Conservation (phyloP, 1,284 basidiomycete species). For the Heterobasidion parviporum region DNA sequence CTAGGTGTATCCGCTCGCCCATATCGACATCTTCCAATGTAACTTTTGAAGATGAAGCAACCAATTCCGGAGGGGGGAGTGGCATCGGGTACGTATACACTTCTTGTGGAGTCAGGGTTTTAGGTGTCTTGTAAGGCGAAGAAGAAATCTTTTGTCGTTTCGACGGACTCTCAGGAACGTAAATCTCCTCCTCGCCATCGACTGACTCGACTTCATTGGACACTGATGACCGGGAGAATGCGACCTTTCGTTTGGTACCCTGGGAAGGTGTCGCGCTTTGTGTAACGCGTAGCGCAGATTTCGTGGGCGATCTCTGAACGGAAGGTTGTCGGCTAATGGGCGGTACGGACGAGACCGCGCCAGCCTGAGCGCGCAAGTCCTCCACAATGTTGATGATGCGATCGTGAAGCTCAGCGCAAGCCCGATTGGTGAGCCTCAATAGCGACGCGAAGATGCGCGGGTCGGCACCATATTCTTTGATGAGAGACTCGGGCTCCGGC, state of each 20-base stretch:
- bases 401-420: slow-evolving; percentile 4
- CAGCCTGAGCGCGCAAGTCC: slow-evolving; percentile 3
- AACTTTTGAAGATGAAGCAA: slow-evolving; percentile 4
- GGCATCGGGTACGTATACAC: slow-evolving; percentile 6
- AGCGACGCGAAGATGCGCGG: slow-evolving; percentile 2
- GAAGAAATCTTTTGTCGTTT: slow-evolving; percentile 5
- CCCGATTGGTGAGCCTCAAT: slow-evolving; percentile 2
- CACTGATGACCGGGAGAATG: slow-evolving; percentile 2
- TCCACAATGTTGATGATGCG: slow-evolving; percentile 4
- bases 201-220: neutral
- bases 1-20: neutral
- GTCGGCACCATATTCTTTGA: slow-evolving; percentile 2
- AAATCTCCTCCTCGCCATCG: slow-evolving; percentile 5
- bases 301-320: slow-evolving; percentile 9
- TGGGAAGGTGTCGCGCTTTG: slow-evolving; percentile 1
- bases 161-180: slow-evolving; percentile 10
- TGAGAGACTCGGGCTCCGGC: neutral
- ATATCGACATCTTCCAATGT: neutral
- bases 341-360: neutral
- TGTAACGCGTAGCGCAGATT: slow-evolving; percentile 8
- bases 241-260: slow-evolving; percentile 10
- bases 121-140: slow-evolving; percentile 1
- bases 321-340: neutral
- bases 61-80: neutral
- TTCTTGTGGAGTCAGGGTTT: slow-evolving; percentile 1